Evolutionary conservation across 495 filamentous ascomycete genomes (phyloP).

Genomic region (Aspergillus kassunensis): DNA sequence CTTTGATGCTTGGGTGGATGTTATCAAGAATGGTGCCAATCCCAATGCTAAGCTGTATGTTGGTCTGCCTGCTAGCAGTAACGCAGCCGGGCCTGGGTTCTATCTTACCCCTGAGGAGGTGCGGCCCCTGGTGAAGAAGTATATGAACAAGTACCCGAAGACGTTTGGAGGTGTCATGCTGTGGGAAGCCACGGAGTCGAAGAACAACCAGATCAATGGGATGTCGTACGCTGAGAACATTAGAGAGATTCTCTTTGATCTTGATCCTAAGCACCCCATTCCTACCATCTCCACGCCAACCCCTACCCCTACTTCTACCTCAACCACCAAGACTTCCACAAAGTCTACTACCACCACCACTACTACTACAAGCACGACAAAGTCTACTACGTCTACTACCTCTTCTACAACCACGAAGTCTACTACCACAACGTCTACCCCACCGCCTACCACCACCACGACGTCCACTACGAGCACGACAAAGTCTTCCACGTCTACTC

Average conservation of each 20-base stretch:
- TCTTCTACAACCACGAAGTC: background rate
- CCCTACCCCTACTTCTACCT: slow-evolving; percentile 18
- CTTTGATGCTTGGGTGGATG: slow-evolving; percentile 59
- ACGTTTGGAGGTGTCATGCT: slow-evolving; percentile 69
- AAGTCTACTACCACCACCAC: slow-evolving; percentile 17
- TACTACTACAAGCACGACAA: slow-evolving; percentile 14
- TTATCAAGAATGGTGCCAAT: slow-evolving; percentile 56
- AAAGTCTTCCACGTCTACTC: background rate
- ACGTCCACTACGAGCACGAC: background rate
- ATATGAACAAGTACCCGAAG: slow-evolving; percentile 43
- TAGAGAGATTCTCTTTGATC: slow-evolving; percentile 37
- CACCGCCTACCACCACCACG: background rate
- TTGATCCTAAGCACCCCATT: slow-evolving; percentile 25
- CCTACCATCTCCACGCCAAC: slow-evolving; percentile 17
- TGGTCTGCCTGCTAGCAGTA: slow-evolving; percentile 52
- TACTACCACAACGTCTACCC: background rate
- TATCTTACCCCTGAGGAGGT: slow-evolving; percentile 50
- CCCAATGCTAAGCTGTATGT: slow-evolving; percentile 59
- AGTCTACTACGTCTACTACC: slow-evolving; percentile 5
- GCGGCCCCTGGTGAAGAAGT: slow-evolving; percentile 44
- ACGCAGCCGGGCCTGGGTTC: slow-evolving; percentile 27
- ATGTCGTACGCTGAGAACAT: slow-evolving; percentile 41
- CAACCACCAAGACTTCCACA: slow-evolving; percentile 6
- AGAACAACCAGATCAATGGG: slow-evolving; percentile 43
- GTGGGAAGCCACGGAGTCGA: slow-evolving; percentile 61